phyloP scores from a whole-genome alignment of 495 filamentous ascomycete species.

The Tuber borchii region DNA sequence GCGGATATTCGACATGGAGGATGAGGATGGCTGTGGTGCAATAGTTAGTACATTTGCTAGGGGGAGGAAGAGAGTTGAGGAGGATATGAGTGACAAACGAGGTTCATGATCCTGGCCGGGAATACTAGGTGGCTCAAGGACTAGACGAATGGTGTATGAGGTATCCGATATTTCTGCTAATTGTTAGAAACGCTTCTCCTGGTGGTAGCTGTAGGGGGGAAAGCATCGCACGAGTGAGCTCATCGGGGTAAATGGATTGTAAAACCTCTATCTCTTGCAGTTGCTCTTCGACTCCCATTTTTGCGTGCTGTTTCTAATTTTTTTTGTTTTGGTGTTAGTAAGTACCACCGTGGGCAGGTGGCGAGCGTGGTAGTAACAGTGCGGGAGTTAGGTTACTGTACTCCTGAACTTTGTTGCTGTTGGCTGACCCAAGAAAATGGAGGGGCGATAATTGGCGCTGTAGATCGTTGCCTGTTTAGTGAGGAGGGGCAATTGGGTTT shows the following conservation, averaged over 20 bases:
- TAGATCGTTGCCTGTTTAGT: conserved; percentile 6
- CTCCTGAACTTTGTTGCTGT: conserved; percentile 1
- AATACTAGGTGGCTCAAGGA: conserved; percentile 56
- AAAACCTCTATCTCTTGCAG: conserved; percentile 93
- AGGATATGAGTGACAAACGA: conserved; percentile 32
- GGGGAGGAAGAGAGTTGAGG: not conserved
- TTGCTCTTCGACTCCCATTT: conserved; percentile 91
- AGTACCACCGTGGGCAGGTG: not conserved
- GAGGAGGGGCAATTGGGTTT: conserved; percentile 9
- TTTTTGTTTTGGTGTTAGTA: not conserved
- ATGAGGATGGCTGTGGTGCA: conserved; percentile 54
- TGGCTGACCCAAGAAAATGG: conserved; percentile 8
- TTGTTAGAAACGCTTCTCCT: conserved; percentile 13
- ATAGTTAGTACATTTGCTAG: conserved; percentile 17
- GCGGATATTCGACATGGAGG: conserved; percentile 77
- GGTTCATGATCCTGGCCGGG: conserved; percentile 51
- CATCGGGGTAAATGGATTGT: conserved; percentile 95
- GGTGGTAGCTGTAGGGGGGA: conserved; percentile 19
- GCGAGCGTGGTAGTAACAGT: not conserved
- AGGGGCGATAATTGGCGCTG: conserved; percentile 11
- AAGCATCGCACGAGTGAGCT: conserved; percentile 68
- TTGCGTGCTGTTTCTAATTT: conserved; percentile 22
- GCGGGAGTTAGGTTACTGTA: not conserved
- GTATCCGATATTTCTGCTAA: conserved; percentile 71
- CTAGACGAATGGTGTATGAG: conserved; percentile 75